Conservation (phyloP, 2,329 filamentous ascomycete genomes). For the Penicillium sp. region DNA sequence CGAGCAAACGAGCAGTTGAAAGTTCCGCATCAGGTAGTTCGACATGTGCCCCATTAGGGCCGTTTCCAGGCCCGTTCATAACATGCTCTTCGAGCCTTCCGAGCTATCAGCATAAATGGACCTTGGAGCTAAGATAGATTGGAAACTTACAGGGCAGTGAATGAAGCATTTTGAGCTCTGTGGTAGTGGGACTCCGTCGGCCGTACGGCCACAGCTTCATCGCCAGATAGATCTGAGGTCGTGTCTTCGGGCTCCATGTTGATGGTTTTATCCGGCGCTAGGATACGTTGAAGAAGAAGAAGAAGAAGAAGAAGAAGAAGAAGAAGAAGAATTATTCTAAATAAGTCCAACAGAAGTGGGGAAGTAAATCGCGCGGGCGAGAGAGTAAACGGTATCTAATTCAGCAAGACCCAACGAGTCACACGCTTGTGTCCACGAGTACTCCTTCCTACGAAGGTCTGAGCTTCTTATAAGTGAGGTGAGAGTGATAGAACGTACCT, state of each 20-base stretch:
- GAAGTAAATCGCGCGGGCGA: too few relatives aligned
- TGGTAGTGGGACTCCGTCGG: neutral
- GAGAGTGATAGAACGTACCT: neutral
- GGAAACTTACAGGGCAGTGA: slow-evolving; percentile 47
- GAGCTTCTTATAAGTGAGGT: neutral
- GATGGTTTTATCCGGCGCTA: neutral
- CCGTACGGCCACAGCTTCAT: slow-evolving; percentile 13
- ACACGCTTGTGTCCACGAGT: neutral
- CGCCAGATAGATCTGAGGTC: slow-evolving; percentile 31
- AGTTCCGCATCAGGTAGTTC: slow-evolving; percentile 47
- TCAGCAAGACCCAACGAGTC: neutral
- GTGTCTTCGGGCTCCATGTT: slow-evolving; percentile 11
- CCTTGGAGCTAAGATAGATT: neutral
- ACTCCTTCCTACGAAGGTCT: neutral
- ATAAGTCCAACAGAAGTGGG: neutral
- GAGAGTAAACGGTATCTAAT: neutral
- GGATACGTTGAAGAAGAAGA: neutral
- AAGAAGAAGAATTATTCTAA: too few relatives aligned
- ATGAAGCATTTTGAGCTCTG: slow-evolving; percentile 52
- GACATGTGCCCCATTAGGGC: slow-evolving; percentile 17
- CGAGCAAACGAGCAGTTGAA: slow-evolving; percentile 55
- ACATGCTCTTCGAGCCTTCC: slow-evolving; percentile 44
- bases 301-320: neutral
- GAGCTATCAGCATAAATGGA: neutral
- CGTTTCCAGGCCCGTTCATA: slow-evolving; percentile 43